Evolutionary conservation across 495 filamentous ascomycete species (phyloP).

Genomic region (Penicillium roqueforti): DNA sequence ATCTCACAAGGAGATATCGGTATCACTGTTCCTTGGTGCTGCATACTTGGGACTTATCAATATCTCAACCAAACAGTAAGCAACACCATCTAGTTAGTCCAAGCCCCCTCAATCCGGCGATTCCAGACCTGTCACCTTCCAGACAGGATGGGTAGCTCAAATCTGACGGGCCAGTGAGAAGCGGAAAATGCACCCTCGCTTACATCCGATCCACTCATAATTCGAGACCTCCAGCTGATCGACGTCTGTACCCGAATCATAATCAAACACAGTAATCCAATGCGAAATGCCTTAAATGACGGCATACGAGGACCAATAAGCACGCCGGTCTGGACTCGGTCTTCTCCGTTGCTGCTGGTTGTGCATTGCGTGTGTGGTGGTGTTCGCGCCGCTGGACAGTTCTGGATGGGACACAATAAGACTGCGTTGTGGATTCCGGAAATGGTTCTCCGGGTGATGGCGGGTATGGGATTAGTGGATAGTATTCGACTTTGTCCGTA

Average conservation of each 20-base stretch:
- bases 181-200: background rate
- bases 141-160: background rate
- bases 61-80: no score
- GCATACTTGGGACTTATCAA: no score
- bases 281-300: background rate
- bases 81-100: no score
- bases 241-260: background rate
- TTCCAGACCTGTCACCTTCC: background rate
- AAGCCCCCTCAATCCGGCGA: no score
- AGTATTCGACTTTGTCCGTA: background rate
- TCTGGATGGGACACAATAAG: background rate
- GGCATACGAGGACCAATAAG: background rate
- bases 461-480: background rate
- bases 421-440: background rate
- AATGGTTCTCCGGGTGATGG: background rate
- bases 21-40: background rate
- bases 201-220: background rate
- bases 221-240: background rate
- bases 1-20: background rate
- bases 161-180: background rate
- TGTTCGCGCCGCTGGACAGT: background rate
- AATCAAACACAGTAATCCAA: background rate
- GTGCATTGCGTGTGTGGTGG: background rate
- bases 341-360: background rate
- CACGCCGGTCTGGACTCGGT: no score